phyloP scores from a whole-genome alignment of 805 yeast genomes.

The Sugiyamaella floridensis region DNA sequence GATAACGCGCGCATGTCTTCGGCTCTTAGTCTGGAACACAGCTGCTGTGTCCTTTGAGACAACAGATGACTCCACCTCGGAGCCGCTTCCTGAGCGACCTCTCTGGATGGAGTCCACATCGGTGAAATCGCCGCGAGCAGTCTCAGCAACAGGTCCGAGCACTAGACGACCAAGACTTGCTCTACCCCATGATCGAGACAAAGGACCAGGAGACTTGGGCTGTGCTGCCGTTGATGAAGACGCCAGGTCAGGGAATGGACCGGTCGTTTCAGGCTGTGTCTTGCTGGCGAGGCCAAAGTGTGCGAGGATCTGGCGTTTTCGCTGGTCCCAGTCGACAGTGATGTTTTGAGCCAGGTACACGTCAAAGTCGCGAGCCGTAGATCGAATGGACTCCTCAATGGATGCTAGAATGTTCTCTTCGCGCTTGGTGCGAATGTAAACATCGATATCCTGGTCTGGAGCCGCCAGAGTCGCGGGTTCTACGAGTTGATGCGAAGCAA shows the following conservation, averaged over 20 bases:
- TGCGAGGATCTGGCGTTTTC: conserved; percentile 66
- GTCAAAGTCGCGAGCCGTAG: conserved; percentile 81
- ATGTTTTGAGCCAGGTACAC: conserved; percentile 63
- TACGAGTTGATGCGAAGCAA: conserved; percentile 29
- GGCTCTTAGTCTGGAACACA: conserved; percentile 13
- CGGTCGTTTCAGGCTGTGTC: background rate
- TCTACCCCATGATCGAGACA: conserved; percentile 28
- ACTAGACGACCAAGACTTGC: conserved; percentile 30
- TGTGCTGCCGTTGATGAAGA: background rate
- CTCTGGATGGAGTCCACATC: conserved; percentile 24
- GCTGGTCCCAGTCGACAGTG: conserved; percentile 75
- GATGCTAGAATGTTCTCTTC: conserved; percentile 78
- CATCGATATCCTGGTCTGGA: conserved; percentile 33
- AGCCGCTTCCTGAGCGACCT: background rate
- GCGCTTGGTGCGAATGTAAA: conserved; percentile 58
- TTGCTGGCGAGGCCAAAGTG: conserved; percentile 51
- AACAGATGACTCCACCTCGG: background rate
- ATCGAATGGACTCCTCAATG: conserved; percentile 67
- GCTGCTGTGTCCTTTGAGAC: conserved; percentile 3
- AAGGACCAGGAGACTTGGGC: background rate
- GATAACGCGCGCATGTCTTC: conserved; percentile 64
- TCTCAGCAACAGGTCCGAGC: conserved; percentile 27
- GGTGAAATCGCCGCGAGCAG: conserved; percentile 20
- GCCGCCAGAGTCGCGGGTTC: conserved; percentile 23
- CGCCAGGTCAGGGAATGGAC: background rate